These are phyloP conservation scores for Tricholoma bakamatsutake DNA, from an alignment of 768 basidiomycete species.

Conservation along the genomic window DNA sequence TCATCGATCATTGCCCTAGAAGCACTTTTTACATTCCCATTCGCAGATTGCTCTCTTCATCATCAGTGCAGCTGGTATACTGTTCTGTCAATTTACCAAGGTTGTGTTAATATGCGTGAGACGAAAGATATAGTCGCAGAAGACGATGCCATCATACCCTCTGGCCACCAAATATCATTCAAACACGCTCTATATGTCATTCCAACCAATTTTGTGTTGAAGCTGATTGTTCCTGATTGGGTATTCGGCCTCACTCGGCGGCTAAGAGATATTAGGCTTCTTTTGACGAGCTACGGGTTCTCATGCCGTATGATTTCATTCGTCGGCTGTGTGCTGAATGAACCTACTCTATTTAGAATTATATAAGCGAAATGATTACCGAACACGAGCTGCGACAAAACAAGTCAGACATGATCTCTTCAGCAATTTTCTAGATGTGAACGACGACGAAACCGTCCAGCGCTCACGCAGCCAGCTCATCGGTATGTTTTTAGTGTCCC, in stretches of 20 bases:
- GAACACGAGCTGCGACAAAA: constrained; percentile 32
- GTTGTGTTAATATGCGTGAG: background rate
- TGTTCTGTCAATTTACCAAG: background rate
- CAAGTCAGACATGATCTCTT: constrained; percentile 46
- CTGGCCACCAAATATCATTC: constrained; percentile 43
- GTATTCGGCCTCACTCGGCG: constrained; percentile 29
- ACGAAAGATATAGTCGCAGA: constrained; percentile 44
- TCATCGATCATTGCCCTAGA: background rate
- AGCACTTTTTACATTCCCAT: constrained; percentile 1
- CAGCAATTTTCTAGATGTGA: constrained; percentile 45
- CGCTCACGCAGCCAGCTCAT: constrained; percentile 40
- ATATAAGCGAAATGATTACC: constrained; percentile 50
- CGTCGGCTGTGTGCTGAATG: background rate
- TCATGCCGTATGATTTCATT: background rate
- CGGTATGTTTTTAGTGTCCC: constrained; percentile 14
- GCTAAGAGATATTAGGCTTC: constrained; percentile 25
- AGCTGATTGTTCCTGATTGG: constrained; percentile 34
- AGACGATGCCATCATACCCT: constrained; percentile 30
- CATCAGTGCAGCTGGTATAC: constrained; percentile 46
- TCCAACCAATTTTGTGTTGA: constrained; percentile 30
- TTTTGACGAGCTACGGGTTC: constrained; percentile 39
- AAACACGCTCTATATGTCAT: constrained; percentile 42
- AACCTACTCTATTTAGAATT: constrained; percentile 22
- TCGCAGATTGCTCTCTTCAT: constrained; percentile 49
- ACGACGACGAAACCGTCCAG: constrained; percentile 31